Conservation (phyloP, 2,329 filamentous ascomycete genomes). For the Diaporthe batatas region DNA sequence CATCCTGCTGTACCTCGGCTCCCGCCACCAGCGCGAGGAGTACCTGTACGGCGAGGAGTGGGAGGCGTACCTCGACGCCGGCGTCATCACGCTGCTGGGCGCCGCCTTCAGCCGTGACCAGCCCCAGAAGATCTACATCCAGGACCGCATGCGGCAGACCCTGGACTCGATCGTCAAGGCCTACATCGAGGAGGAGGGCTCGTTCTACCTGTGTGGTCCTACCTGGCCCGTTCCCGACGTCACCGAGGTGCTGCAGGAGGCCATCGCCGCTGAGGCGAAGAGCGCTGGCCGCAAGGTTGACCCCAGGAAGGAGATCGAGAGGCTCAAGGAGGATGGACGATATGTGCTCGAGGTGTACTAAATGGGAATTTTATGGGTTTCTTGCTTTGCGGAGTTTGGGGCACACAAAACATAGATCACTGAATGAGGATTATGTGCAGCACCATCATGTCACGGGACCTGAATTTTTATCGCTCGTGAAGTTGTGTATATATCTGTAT, state of each 20-base stretch:
- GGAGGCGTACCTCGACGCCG: conserved; percentile 97
- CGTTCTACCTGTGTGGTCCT: conserved; percentile 97
- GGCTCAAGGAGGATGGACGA: conserved; percentile 91
- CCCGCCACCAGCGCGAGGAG: conserved; percentile 96
- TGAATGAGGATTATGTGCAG: conserved; percentile 8
- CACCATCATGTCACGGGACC: background rate
- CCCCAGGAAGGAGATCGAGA: conserved; percentile 91
- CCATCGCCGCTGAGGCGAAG: conserved; percentile 82
- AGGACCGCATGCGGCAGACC: conserved; percentile 95
- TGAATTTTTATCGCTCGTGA: background rate
- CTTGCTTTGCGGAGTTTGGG: background rate
- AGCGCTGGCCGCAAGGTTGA: conserved; percentile 83
- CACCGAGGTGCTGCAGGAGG: conserved; percentile 92
- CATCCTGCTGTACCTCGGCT: conserved; percentile 96
- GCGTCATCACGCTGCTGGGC: conserved; percentile 93
- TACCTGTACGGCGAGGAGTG: conserved; percentile 99
- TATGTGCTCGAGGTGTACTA: conserved; percentile 99
- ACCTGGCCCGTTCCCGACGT: conserved; percentile 99
- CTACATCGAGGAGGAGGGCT: conserved; percentile 88
- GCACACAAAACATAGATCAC: background rate
- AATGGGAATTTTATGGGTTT: background rate
- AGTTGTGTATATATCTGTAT: background rate
- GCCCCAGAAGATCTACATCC: conserved; percentile 98
- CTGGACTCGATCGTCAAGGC: conserved; percentile 85
- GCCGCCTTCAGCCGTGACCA: conserved; percentile 97